phyloP scores from a whole-genome alignment of 2,329 filamentous ascomycete genomes.

The Ascocoryne sarcoides region DNA sequence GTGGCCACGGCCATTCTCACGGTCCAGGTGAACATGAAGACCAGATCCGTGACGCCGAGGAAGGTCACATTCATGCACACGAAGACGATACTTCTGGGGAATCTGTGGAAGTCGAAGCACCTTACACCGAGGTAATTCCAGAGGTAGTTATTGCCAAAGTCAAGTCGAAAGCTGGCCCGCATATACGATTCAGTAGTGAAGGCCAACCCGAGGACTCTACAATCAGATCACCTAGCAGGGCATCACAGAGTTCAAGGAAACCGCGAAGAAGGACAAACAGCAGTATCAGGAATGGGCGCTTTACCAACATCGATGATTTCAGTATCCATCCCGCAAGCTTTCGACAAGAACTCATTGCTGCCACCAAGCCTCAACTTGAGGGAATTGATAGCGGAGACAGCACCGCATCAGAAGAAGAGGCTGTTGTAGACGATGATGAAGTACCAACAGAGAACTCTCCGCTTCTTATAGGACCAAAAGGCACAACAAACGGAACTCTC shows the following conservation, averaged over 20 bases:
- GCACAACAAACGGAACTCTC: background rate
- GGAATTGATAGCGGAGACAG: constrained; percentile 48
- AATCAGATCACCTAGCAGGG: constrained; percentile 15
- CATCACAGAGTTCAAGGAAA: constrained; percentile 11
- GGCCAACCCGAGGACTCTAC: constrained; percentile 22
- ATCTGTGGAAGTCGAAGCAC: constrained; percentile 48
- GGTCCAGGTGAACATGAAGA: constrained; percentile 44
- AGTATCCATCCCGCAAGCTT: constrained; percentile 86
- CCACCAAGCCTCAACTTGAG: constrained; percentile 55
- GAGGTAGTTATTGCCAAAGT: constrained; percentile 50
- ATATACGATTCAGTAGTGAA: constrained; percentile 22
- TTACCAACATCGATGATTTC: constrained; percentile 59
- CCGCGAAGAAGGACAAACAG: constrained; percentile 22
- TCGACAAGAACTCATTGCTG: constrained; percentile 84
- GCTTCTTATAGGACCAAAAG: constrained; percentile 11
- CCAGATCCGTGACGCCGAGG: constrained; percentile 24
- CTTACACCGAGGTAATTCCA: constrained; percentile 53
- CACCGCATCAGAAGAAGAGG: constrained; percentile 32
- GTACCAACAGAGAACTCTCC: constrained; percentile 28
- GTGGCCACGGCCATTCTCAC: constrained; percentile 84
- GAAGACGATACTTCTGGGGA: constrained; percentile 35
- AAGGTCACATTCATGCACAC: constrained; percentile 27
- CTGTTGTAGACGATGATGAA: constrained; percentile 20
- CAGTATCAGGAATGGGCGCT: constrained; percentile 40
- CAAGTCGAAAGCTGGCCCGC: constrained; percentile 21